Evolutionary conservation across 1,284 basidiomycete genomes (phyloP).

Genomic region (Austroboletus rostrupii): DNA sequence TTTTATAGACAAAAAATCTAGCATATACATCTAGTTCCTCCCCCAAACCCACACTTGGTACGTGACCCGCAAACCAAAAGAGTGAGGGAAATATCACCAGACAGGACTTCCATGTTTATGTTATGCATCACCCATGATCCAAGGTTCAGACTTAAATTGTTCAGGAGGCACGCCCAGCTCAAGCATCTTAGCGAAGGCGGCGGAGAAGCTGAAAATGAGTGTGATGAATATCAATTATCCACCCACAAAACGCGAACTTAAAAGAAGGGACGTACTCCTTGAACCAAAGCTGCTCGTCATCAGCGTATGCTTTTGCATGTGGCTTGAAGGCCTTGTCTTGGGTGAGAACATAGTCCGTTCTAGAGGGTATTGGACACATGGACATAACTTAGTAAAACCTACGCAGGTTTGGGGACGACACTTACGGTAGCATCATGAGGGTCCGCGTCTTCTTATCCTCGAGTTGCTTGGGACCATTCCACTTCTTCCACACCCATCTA

Average conservation of each 20-base stretch:
- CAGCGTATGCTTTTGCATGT: conserved; percentile 79
- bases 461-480: conserved; percentile 91
- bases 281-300: conserved; percentile 83
- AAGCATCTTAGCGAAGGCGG: conserved; percentile 71
- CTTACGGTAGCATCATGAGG: conserved; percentile 94
- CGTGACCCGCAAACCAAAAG: background rate
- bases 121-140: conserved; percentile 58
- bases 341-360: conserved; percentile 38
- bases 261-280: conserved; percentile 51
- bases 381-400: background rate
- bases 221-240: too few relatives aligned
- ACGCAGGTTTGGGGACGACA: conserved; percentile 10
- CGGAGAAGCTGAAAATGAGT: conserved; percentile 62
- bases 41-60: background rate
- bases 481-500: conserved; percentile 81
- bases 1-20: background rate
- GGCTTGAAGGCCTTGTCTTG: conserved; percentile 90
- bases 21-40: background rate
- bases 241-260: too few relatives aligned
- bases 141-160: conserved; percentile 74
- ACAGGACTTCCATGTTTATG: background rate
- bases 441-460: conserved; percentile 86
- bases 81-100: background rate
- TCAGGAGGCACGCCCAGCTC: conserved; percentile 84
- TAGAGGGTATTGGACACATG: background rate